phyloP scores from a whole-genome alignment of 2,329 filamentous ascomycete species.

The Hymenoscyphus fructigenus region DNA sequence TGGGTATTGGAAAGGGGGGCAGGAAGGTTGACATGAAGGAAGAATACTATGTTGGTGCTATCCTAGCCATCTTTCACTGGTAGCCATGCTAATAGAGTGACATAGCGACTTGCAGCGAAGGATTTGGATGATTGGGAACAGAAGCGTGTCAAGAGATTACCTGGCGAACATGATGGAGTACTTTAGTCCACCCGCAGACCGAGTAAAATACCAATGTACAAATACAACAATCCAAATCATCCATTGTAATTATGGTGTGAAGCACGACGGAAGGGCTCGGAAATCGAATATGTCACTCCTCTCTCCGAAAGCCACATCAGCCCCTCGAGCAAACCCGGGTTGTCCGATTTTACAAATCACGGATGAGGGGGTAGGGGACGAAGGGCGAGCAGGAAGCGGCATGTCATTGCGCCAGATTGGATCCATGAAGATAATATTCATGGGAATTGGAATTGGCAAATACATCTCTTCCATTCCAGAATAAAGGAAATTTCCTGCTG shows the following conservation, averaged over 20 bases:
- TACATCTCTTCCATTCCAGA: too few relatives aligned
- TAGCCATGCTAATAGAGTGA: constrained; percentile 17
- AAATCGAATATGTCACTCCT: background rate
- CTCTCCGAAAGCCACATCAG: background rate
- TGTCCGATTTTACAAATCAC: background rate
- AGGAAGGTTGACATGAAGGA: constrained; percentile 78
- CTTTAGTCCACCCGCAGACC: constrained; percentile 44
- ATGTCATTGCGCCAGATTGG: too few relatives aligned
- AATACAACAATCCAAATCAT: background rate
- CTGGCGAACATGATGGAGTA: constrained; percentile 86
- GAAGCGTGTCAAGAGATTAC: constrained; percentile 84
- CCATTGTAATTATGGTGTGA: background rate
- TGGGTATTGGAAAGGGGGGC: constrained; percentile 72
- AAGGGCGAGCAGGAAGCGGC: background rate
- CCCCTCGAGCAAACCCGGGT: background rate
- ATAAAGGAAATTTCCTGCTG: too few relatives aligned
- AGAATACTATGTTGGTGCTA: constrained; percentile 75
- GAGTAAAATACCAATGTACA: background rate
- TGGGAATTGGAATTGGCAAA: too few relatives aligned
- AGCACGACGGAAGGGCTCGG: background rate
- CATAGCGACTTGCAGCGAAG: constrained; percentile 76
- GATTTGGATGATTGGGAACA: constrained; percentile 97
- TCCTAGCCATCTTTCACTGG: background rate
- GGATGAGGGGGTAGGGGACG: background rate
- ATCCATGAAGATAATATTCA: too few relatives aligned